A percentile compares a stretch with the other conserved stretches of the same genome.
phyloP scores from a whole-genome alignment of 805 yeast species.

The Nakazawaea ishiwadae region DNA sequence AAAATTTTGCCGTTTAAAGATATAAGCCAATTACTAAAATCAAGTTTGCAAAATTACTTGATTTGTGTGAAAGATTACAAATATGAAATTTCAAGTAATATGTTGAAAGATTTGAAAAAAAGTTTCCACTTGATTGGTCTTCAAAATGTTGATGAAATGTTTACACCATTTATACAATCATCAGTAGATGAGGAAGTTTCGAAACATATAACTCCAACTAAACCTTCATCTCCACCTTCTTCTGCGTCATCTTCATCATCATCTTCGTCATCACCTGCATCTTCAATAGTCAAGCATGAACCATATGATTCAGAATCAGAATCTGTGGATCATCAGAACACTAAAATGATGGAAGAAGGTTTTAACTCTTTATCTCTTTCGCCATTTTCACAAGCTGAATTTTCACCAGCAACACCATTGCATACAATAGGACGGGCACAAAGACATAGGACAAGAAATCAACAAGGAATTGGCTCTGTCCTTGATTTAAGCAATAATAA shows the following conservation, averaged over 20 bases:
- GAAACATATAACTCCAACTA: background rate
- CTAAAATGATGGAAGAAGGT: no score
- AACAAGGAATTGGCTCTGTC: background rate
- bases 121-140: background rate
- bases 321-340: no score
- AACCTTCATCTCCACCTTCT: background rate
- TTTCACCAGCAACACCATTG: background rate
- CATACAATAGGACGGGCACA: background rate
- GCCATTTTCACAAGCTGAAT: background rate
- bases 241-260: background rate
- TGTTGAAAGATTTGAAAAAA: background rate
- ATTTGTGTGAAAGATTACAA: background rate
- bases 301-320: no score
- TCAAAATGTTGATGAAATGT: background rate
- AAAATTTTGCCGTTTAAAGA: background rate
- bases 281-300: background rate
- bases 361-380: no score
- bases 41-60: background rate
- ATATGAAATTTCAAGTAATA: background rate
- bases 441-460: background rate
- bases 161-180: no score
- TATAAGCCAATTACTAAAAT: background rate
- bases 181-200: background rate
- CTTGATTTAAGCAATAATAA: background rate
- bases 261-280: background rate